Percentiles rank a stretch among this genome's conserved stretches.
phyloP scores from a whole-genome alignment of 495 filamentous ascomycete genomes.

The Thermothielavioides terrestris region DNA sequence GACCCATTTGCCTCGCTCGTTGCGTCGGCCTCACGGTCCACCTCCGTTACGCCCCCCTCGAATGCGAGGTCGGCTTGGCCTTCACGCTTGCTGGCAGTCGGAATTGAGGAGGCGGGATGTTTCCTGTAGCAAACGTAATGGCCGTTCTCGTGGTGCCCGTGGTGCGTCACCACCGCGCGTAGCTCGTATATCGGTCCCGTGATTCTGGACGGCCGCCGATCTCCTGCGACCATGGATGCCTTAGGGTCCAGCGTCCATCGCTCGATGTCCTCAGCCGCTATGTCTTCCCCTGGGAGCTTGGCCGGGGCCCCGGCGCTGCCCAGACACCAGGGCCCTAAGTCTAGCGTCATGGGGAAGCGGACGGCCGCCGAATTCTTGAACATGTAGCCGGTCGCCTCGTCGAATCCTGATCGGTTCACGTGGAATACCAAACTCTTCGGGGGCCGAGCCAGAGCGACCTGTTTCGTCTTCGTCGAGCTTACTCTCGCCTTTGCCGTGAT shows the following conservation, averaged over 20 bases:
- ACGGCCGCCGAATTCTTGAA: slow-evolving; percentile 78
- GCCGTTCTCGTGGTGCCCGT: slow-evolving; percentile 85
- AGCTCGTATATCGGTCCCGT: slow-evolving; percentile 65
- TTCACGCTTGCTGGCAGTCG: neutral
- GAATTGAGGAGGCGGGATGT: slow-evolving; percentile 34
- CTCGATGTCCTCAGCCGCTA: slow-evolving; percentile 37
- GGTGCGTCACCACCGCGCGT: slow-evolving; percentile 79
- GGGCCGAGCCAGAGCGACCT: slow-evolving; percentile 72
- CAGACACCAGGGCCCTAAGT: slow-evolving; percentile 72
- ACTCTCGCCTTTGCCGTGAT: slow-evolving; percentile 60
- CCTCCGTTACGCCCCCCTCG: neutral
- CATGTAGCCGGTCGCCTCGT: slow-evolving; percentile 66
- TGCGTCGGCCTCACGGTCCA: neutral
- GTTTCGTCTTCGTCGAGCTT: slow-evolving; percentile 73
- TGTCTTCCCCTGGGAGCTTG: neutral
- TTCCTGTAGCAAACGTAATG: slow-evolving; percentile 90
- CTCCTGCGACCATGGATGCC: slow-evolving; percentile 57
- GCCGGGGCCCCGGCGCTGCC: slow-evolving; percentile 37
- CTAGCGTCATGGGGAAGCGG: slow-evolving; percentile 60
- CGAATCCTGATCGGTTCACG: slow-evolving; percentile 84
- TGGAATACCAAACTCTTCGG: slow-evolving; percentile 76
- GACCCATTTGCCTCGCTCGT: neutral
- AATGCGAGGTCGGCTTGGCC: neutral
- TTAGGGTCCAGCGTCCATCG: slow-evolving; percentile 58
- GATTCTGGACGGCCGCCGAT: slow-evolving; percentile 29